Evolutionary conservation across 2,329 filamentous ascomycete species (phyloP).

Genomic region (Fusarium multiceps): DNA sequence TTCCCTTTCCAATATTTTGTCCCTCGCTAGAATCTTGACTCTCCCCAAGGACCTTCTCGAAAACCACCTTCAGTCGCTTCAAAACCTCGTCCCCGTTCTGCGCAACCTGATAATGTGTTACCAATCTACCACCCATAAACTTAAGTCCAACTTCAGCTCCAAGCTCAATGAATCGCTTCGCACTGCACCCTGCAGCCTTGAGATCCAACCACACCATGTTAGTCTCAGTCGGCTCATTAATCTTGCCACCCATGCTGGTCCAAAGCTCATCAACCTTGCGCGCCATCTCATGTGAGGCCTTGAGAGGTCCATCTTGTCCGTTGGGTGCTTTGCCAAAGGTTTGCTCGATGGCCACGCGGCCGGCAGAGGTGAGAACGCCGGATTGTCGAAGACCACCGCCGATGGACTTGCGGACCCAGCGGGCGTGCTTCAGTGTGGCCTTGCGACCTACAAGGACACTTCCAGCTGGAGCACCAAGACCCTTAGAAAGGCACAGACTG

Average conservation of each 20-base stretch:
- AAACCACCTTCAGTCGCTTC: conserved; percentile 65
- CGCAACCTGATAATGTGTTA: conserved; percentile 71
- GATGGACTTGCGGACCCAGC: conserved; percentile 72
- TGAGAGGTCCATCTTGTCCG: conserved; percentile 67
- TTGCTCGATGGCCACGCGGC: conserved; percentile 71
- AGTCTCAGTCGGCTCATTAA: conserved; percentile 79
- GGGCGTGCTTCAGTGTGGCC: conserved; percentile 52
- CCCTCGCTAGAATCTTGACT: conserved; percentile 11
- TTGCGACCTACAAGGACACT: conserved; percentile 73
- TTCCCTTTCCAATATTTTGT: conserved; percentile 42
- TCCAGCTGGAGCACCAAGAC: conserved; percentile 83
- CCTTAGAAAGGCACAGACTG: conserved; percentile 84
- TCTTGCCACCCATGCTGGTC: conserved; percentile 74
- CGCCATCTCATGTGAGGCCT: conserved; percentile 70
- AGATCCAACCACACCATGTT: conserved; percentile 93
- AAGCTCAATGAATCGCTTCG: conserved; percentile 53
- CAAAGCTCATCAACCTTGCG: conserved; percentile 75
- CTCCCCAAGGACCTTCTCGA: conserved; percentile 53
- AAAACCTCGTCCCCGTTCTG: conserved; percentile 70
- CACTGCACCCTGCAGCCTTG: conserved; percentile 63
- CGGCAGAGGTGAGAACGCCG: conserved; percentile 77
- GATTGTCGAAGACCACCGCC: conserved; percentile 80
- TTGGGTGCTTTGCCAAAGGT: conserved; percentile 54
- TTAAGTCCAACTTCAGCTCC: conserved; percentile 57
- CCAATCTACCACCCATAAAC: conserved; percentile 56